phyloP scores from a whole-genome alignment of 2,329 filamentous ascomycete genomes.

The Talaromyces sp. region DNA sequence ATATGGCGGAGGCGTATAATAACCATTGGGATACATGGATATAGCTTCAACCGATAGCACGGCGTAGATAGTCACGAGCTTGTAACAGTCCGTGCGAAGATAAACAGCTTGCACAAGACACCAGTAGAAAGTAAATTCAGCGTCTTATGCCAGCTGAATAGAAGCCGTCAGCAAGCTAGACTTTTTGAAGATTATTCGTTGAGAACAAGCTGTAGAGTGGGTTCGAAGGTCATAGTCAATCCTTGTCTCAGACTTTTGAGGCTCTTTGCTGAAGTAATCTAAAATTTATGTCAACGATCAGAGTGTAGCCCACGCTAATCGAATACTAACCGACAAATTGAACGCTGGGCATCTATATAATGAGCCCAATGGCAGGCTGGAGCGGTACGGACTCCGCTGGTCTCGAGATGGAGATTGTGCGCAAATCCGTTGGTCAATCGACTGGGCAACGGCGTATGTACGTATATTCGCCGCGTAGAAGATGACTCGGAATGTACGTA shows the following conservation, averaged over 20 bases:
- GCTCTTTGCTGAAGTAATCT: not conserved
- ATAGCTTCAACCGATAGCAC: not conserved
- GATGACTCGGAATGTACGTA: not conserved
- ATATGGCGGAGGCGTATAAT: slow-evolving; percentile 9
- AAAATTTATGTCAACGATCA: not conserved
- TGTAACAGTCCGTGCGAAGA: not conserved
- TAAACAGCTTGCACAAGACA: not conserved
- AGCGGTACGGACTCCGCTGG: not conserved
- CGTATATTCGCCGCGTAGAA: not conserved
- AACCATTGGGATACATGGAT: slow-evolving; percentile 12
- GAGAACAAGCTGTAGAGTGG: not conserved
- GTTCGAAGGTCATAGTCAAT: not conserved
- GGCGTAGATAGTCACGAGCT: not conserved
- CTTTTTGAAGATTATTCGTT: not conserved
- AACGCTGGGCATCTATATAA: not conserved
- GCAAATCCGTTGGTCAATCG: not conserved
- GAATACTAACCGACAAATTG: not conserved
- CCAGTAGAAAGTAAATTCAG: not conserved
- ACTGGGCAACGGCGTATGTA: not conserved
- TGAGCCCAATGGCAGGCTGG: not conserved
- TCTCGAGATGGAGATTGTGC: not conserved
- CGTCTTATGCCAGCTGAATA: not conserved
- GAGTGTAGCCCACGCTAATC: not conserved
- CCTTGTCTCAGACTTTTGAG: not conserved
- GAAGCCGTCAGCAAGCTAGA: not conserved